Conservation (phyloP, 768 basidiomycete genomes). For the Panaeolus papilionaceus region DNA sequence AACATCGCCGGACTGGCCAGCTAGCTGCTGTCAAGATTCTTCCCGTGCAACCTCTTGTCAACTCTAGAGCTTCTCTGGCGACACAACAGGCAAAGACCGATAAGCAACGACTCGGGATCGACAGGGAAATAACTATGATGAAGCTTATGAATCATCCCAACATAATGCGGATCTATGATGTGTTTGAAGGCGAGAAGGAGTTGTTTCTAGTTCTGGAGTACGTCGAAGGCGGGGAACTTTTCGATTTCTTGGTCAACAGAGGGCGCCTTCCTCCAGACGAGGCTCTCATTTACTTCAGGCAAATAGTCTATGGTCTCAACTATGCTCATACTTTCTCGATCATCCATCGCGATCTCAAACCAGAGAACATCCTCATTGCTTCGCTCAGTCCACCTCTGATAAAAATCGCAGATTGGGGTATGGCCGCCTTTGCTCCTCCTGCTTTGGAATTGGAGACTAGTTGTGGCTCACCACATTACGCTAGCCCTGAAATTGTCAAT, state of each 20-base stretch:
- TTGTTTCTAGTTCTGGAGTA: slow-evolving; percentile 95
- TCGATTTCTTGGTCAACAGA: slow-evolving; percentile 92
- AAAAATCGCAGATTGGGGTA: slow-evolving; percentile 98
- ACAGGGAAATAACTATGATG: slow-evolving; percentile 98
- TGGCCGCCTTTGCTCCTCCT: slow-evolving; percentile 94
- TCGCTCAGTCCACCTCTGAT: slow-evolving; percentile 80
- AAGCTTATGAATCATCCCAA: slow-evolving; percentile 99
- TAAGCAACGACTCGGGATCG: slow-evolving; percentile 85
- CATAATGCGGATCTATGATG: slow-evolving; percentile 94
- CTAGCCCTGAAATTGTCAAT: slow-evolving; percentile 94
- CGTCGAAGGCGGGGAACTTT: slow-evolving; percentile 94
- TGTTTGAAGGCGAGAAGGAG: slow-evolving; percentile 91
- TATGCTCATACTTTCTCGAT: slow-evolving; percentile 98
- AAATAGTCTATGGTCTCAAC: slow-evolving; percentile 93
- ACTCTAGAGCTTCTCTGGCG: slow-evolving; percentile 71
- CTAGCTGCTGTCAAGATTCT: slow-evolving; percentile 97
- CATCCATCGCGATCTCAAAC: slow-evolving; percentile 97
- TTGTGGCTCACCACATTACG: slow-evolving; percentile 97
- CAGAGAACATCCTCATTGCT: slow-evolving; percentile 95
- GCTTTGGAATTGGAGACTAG: slow-evolving; percentile 89
- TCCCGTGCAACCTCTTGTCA: slow-evolving; percentile 78
- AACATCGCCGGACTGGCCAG: slow-evolving; percentile 83
- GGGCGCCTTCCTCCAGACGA: slow-evolving; percentile 82
- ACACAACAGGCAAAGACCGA: slow-evolving; percentile 76
- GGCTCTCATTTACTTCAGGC: slow-evolving; percentile 92